These are phyloP conservation scores for Pseudomassariella vexata DNA, from an alignment of 2,329 filamentous ascomycete genomes.

Conservation along the genomic window DNA sequence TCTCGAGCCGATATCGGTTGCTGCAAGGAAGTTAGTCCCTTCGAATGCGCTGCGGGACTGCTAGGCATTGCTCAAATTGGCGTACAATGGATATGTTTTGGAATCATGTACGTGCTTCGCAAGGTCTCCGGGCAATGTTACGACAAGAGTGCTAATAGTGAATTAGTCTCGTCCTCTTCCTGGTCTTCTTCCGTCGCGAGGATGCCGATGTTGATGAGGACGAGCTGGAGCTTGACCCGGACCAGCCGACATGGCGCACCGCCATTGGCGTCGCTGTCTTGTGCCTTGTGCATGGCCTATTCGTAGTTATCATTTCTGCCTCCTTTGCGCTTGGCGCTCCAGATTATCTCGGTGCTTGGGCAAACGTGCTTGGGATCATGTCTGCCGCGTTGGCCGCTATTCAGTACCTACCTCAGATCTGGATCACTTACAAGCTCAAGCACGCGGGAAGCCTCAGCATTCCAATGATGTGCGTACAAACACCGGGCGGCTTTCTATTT, in stretches of 20 bases:
- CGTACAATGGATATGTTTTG: conserved; percentile 87
- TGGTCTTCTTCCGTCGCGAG: conserved; percentile 81
- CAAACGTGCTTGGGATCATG: conserved; percentile 76
- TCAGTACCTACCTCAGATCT: conserved; percentile 94
- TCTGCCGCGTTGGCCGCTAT: conserved; percentile 73
- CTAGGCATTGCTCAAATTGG: conserved; percentile 88
- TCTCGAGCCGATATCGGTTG: conserved; percentile 80
- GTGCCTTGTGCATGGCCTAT: conserved; percentile 71
- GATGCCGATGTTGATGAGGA: conserved; percentile 43
- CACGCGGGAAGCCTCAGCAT: conserved; percentile 89
- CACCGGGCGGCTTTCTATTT: conserved; percentile 86
- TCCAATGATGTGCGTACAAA: conserved; percentile 97
- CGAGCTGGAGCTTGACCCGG: conserved; percentile 33
- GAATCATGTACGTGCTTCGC: conserved; percentile 67
- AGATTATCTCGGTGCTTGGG: conserved; percentile 66
- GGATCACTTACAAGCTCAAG: conserved; percentile 79
- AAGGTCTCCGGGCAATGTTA: too few species aligned
- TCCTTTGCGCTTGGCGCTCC: conserved; percentile 61
- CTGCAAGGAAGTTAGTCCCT: conserved; percentile 73
- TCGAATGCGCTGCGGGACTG: conserved; percentile 79
- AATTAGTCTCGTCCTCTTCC: conserved; percentile 81
- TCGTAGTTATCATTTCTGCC: conserved; percentile 62
- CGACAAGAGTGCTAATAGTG: conserved; percentile 19
- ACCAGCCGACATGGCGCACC: conserved; percentile 67
- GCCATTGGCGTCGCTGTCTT: conserved; percentile 68